Conservation (phyloP, 768 basidiomycete species). For the Suillus discolor region DNA sequence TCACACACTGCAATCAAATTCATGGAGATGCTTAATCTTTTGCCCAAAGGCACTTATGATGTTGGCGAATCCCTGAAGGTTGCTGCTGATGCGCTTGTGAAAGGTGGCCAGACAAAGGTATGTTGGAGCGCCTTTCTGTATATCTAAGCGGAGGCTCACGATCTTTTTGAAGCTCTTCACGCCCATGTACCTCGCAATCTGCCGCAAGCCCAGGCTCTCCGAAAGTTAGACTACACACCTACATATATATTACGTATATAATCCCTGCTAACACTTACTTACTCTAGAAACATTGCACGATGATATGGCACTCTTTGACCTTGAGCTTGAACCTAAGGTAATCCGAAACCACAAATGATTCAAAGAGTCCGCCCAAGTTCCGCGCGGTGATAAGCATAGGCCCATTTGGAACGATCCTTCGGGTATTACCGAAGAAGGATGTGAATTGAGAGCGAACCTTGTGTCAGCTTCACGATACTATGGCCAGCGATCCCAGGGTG, state of each 20-base stretch:
- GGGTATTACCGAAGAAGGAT: constrained; percentile 21
- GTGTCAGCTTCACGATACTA: constrained; percentile 24
- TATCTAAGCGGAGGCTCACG: constrained; percentile 16
- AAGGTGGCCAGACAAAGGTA: constrained; percentile 81
- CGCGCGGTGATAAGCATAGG: constrained; percentile 10
- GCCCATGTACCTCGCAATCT: constrained; percentile 79
- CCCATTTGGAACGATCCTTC: constrained; percentile 27
- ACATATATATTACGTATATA: constrained; percentile 5
- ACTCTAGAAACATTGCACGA: neutral
- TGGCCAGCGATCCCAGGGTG: constrained; percentile 61
- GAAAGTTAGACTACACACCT: constrained; percentile 5
- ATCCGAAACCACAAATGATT: constrained; percentile 5
- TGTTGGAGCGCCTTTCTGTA: constrained; percentile 17
- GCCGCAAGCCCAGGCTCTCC: constrained; percentile 47
- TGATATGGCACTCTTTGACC: neutral
- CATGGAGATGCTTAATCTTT: constrained; percentile 71
- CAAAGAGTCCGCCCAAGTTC: neutral
- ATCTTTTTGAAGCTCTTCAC: constrained; percentile 67
- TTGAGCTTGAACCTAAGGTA: constrained; percentile 1
- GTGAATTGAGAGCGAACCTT: constrained; percentile 11
- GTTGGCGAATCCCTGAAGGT: constrained; percentile 83
- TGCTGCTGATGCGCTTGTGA: constrained; percentile 70
- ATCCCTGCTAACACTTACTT: neutral
- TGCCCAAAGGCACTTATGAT: constrained; percentile 86
- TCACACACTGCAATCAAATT: constrained; percentile 75